Base-by-base conservation (phyloP, 331 rosid species). In the Acacia concinna region DNA sequence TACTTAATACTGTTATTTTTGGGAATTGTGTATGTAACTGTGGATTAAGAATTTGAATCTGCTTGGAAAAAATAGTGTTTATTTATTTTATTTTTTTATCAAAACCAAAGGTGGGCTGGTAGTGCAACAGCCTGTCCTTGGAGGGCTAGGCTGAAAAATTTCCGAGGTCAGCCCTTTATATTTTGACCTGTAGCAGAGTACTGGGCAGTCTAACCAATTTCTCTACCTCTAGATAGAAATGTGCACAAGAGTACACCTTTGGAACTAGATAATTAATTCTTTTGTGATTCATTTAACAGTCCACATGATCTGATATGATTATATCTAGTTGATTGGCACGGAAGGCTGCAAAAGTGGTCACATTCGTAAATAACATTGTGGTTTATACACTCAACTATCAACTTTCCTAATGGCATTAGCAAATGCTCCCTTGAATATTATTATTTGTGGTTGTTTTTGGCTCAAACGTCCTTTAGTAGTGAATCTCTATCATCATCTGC, bases 391-490 rank as follows among this genome's bases (percentile, higher is more conserved):
- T 41, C n/a, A 23, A 11, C 34, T 23, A 68, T 25, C 30, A 41
- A 41, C 12, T 25, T 67, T 67, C 51, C 30, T 40, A 25, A 41
- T 38, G 49, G 47, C 21, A 41, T 23, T 68, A 68, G 34, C 35
- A 23, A 23, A 25, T 25, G 13, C n/a, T 40, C 35, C 6, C 20
- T 13, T 41, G 25, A 23, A 43, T 37, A 25, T 40, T 2, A 40
- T 38, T 68, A 15, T 68, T 68, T 78, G 35, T 23, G 51, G 67
- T 63, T 78, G 73, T 41, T 68, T 21, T 47, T 28, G 43, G 60
- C 65, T 31, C 2, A 34, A 14, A 77, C 52, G 71, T 71, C 62
- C 47, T 78, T 41, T 52, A 65, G 46, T 27, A 14, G 73, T 43
- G 65, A 67, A 67, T 2, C 71, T 52, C 73, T 20, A 27, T 38